These are phyloP conservation scores for Melaleuca alternifolia DNA, from an alignment of 345 rosid genomes.

Conservation along the genomic window DNA sequence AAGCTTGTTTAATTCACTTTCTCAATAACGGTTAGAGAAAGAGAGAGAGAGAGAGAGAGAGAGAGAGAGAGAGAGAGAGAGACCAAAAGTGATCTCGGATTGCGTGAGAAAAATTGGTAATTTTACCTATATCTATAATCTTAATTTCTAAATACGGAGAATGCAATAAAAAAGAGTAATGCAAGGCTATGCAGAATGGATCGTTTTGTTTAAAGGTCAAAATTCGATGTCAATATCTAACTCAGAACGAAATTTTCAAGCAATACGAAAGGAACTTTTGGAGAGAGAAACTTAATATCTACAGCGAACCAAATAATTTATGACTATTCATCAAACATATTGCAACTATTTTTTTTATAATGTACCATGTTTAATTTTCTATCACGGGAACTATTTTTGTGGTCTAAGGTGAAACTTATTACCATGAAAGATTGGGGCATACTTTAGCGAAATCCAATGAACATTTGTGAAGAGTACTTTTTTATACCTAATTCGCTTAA, in stretches of 20 bases:
- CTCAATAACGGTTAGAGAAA: not conserved
- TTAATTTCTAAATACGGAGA: too few relatives aligned
- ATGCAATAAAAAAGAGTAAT: too few relatives aligned
- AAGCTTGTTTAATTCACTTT: not conserved
- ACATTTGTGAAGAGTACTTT: not conserved
- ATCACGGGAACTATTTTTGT: not conserved
- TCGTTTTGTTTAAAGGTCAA: too few relatives aligned
- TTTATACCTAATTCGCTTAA: not conserved
- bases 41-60: too few relatives aligned
- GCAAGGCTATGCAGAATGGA: too few relatives aligned
- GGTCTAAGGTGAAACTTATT: not conserved
- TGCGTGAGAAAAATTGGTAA: too few relatives aligned
- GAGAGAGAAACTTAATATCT: not conserved
- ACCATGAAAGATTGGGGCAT: not conserved
- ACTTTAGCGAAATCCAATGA: not conserved
- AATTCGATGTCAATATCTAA: too few relatives aligned
- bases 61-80: too few relatives aligned
- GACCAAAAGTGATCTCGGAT: too few relatives aligned
- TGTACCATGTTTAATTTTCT: not conserved
- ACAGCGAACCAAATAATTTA: not conserved
- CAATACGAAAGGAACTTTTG: not conserved
- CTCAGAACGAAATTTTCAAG: not conserved
- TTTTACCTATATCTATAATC: too few relatives aligned
- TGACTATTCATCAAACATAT: not conserved
- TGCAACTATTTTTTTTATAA: not conserved